Evolutionary conservation across 495 filamentous ascomycete species (phyloP).

Genomic region (Barbatosphaeria neglecta): DNA sequence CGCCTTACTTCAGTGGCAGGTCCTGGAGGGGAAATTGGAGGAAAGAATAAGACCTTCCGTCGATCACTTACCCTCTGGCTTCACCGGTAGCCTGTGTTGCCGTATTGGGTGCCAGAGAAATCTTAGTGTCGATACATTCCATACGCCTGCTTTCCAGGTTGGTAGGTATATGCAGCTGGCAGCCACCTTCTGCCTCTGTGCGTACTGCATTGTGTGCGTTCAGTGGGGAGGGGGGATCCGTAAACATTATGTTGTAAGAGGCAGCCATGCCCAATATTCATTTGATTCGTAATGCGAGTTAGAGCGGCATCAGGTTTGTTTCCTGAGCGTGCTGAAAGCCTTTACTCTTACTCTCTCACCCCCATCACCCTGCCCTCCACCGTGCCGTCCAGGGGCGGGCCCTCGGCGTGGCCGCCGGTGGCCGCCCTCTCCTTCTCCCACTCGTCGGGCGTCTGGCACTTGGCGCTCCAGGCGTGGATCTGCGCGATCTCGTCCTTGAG

Average conservation of each 20-base stretch:
- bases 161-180: neutral
- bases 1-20: slow-evolving; percentile 40
- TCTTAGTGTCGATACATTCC: slow-evolving; percentile 29
- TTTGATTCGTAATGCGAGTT: no score
- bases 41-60: slow-evolving; percentile 46
- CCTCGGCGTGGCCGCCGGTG: slow-evolving; percentile 15
- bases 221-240: no score
- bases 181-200: no score
- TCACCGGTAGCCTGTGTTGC: slow-evolving; percentile 17
- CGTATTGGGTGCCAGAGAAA: slow-evolving; percentile 32
- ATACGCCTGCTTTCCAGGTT: neutral
- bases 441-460: slow-evolving; percentile 91
- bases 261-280: no score
- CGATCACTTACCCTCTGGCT: slow-evolving; percentile 41
- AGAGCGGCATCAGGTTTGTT: no score
- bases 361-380: slow-evolving; percentile 28
- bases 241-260: no score
- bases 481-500: slow-evolving; percentile 87
- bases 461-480: slow-evolving; percentile 98
- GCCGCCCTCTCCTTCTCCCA: slow-evolving; percentile 58
- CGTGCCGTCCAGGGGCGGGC: slow-evolving; percentile 30
- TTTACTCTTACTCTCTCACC: slow-evolving; percentile 21
- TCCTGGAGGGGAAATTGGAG: slow-evolving; percentile 69
- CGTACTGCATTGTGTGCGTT: no score
- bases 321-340: no score